Evolutionary conservation across 2,329 filamentous ascomycete species (phyloP).

Genomic region (Epichloe amarillans): DNA sequence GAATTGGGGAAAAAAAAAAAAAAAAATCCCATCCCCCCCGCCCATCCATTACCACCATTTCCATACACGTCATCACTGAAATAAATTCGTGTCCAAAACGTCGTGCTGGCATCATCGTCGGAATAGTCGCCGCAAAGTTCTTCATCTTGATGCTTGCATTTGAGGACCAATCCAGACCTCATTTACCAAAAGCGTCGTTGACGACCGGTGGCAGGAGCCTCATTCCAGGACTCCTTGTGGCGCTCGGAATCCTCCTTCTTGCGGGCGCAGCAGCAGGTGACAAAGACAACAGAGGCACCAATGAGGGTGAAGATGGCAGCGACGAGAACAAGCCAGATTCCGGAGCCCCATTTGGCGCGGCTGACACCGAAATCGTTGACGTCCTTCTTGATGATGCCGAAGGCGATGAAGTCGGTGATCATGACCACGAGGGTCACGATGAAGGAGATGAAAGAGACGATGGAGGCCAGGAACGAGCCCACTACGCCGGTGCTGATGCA

Average conservation of each 20-base stretch:
- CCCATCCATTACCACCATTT: no score
- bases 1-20: no score
- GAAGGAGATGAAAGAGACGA: constrained; percentile 37
- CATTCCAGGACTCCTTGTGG: constrained; percentile 14
- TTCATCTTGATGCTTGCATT: not conserved
- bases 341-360: constrained; percentile 37
- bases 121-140: not conserved
- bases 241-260: constrained; percentile 17
- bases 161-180: not conserved
- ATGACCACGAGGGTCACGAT: constrained; percentile 35
- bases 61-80: not conserved
- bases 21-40: no score
- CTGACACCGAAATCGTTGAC: constrained; percentile 36
- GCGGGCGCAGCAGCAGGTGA: constrained; percentile 46
- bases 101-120: not conserved
- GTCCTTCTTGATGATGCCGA: constrained; percentile 38
- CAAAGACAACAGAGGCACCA: constrained; percentile 42
- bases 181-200: constrained; percentile 11
- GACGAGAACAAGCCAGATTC: constrained; percentile 46
- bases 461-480: constrained; percentile 36
- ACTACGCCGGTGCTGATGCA: constrained; percentile 37
- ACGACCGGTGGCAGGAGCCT: constrained; percentile 3
- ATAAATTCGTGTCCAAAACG: no score
- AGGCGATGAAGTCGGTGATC: constrained; percentile 44
- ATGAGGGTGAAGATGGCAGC: constrained; percentile 41